Base-by-base conservation (phyloP, 2,329 filamentous ascomycete genomes). In the Aspergillus persii region DNA sequence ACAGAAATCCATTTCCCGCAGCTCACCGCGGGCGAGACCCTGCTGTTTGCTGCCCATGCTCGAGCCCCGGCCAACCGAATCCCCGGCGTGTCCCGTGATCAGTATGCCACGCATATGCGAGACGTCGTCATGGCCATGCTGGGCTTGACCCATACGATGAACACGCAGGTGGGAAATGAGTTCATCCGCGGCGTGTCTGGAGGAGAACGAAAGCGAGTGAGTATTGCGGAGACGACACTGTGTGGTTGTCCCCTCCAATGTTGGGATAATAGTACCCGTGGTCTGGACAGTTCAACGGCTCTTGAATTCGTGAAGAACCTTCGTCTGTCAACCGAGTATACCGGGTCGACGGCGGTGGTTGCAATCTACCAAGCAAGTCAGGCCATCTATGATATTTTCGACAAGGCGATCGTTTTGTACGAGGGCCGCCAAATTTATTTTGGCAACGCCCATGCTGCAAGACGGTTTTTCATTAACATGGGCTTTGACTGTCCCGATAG, bases 1-100 rank as follows among this genome's bases (percentile, higher is more conserved):
- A 87, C 90, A 30, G 91, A 95, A 70, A 88, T 90, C 4, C 90
- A 93, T 75, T 93, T 93, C 69, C 89, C 90, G 11, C 84, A 88
- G 77, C 77, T 94, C 67, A 89, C 85, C 0, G 89, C 92, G 26
- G 89, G 89, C 54, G 88, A 93, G 67, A 94, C 90, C 1, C 82
- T 93, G 48, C 86, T 85, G 51, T 93, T 93, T 64, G 90, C 90
- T 15, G 89, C 90, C 8, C 81, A 83, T 33, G 89, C 89, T 3
- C 76, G 81, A 9, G 79, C 80, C 3, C 81, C 82, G 23, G 65
- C 63, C 8, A 75, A 74, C 57, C 69, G 73, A 26, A 64, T 73
- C 11, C 71, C 70, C 63, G 76, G 56, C 61, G 78, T 69, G 64
- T 79, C 58, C 59, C 78, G 81, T 12, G 68, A 79, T 11, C 77